phyloP scores from a whole-genome alignment of 2,329 filamentous ascomycete species.

The Penicillium digitatum region DNA sequence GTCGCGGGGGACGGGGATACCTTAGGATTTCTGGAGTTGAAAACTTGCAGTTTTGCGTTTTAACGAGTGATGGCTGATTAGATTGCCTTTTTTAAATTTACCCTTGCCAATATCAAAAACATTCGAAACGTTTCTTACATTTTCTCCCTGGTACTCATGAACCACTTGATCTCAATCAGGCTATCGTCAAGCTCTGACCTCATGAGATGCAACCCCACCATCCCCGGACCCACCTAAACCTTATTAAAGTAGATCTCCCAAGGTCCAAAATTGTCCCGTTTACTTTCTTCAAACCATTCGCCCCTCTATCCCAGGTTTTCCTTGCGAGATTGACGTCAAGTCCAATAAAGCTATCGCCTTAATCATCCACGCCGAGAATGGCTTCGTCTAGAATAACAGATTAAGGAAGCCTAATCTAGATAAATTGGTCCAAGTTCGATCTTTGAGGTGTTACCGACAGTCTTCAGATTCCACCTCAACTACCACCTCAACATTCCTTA shows the following conservation, averaged over 20 bases:
- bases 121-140: slow-evolving; percentile 6
- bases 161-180: not conserved
- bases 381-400: not conserved
- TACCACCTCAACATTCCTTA: not conserved
- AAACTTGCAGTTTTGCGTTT: slow-evolving; percentile 2
- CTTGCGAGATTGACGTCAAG: not conserved
- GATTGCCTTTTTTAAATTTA: slow-evolving; percentile 5
- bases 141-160: not conserved
- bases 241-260: not conserved
- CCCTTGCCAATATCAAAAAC: slow-evolving; percentile 13
- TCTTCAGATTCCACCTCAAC: not conserved
- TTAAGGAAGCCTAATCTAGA: not conserved
- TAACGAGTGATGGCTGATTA: slow-evolving; percentile 14
- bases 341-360: not conserved
- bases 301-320: not conserved
- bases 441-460: not conserved
- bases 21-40: slow-evolving; percentile 18
- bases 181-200: not conserved
- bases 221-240: not conserved
- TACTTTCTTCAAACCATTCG: not conserved
- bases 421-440: too few relatives aligned
- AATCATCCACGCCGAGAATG: too few relatives aligned
- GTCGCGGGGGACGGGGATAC: slow-evolving; percentile 16
- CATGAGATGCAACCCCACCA: not conserved
- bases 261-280: not conserved